Evolutionary conservation across 768 basidiomycete genomes (phyloP).

Genomic region (Suillus hirtellus): DNA sequence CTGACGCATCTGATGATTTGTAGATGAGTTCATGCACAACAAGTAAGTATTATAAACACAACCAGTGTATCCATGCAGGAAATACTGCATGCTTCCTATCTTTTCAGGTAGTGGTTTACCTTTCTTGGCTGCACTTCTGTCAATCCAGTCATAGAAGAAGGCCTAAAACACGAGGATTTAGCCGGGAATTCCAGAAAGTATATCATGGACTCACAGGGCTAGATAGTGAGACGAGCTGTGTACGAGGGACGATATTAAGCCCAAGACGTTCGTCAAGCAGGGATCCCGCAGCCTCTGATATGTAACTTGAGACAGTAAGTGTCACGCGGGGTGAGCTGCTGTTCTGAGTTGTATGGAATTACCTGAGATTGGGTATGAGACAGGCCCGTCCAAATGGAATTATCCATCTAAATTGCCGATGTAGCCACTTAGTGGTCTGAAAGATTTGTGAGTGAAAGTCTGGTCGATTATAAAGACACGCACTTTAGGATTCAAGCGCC

Average conservation of each 20-base stretch:
- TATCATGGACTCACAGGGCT: conserved; percentile 49
- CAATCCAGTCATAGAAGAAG: conserved; percentile 93
- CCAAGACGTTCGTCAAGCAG: conserved; percentile 73
- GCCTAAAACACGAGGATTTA: conserved; percentile 45
- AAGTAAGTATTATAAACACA: conserved; percentile 20
- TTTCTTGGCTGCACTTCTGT: conserved; percentile 78
- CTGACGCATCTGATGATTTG: conserved; percentile 66
- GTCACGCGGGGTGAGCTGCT: not conserved
- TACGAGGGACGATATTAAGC: conserved; percentile 82
- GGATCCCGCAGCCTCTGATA: conserved; percentile 88
- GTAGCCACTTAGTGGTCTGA: conserved; percentile 88
- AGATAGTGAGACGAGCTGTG: conserved; percentile 79
- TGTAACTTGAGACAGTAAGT: conserved; percentile 53
- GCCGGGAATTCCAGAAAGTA: not conserved
- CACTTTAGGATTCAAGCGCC: conserved; percentile 84
- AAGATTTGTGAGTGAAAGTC: not conserved
- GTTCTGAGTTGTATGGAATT: conserved; percentile 9
- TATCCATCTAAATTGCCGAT: conserved; percentile 85
- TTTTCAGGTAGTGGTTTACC: conserved; percentile 84
- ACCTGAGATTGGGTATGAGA: conserved; percentile 88
- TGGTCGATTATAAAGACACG: conserved; percentile 6
- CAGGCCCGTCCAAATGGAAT: conserved; percentile 90
- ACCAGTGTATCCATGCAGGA: conserved; percentile 81
- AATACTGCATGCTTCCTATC: conserved; percentile 88
- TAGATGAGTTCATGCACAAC: not conserved